Evolutionary conservation across 2,329 filamentous ascomycete species (phyloP).

Genomic region (Fusarium graminum): DNA sequence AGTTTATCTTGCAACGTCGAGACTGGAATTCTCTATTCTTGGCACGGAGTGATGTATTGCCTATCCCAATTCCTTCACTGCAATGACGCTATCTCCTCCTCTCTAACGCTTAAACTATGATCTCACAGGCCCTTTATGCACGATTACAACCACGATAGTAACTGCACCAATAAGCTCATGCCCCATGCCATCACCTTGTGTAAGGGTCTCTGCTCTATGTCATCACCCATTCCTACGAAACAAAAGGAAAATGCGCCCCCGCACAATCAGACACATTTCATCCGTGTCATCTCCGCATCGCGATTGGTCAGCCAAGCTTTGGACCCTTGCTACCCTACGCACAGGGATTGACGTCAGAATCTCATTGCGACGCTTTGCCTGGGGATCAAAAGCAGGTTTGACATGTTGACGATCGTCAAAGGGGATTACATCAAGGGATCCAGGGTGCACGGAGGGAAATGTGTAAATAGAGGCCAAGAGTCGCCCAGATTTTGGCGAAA

Average conservation of each 20-base stretch:
- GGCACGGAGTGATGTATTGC: background rate
- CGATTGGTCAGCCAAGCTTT: conserved; percentile 30
- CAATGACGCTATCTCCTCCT: background rate
- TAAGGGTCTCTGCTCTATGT: background rate
- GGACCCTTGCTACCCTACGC: conserved; percentile 25
- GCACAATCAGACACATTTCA: conserved; percentile 1
- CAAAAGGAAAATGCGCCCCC: background rate
- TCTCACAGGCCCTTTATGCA: conserved; percentile 11
- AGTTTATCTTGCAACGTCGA: conserved; percentile 7
- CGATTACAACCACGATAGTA: background rate
- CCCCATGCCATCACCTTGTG: background rate
- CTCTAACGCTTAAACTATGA: background rate
- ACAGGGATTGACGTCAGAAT: conserved; percentile 36
- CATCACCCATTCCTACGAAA: conserved; percentile 1
- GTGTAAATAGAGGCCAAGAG: conserved; percentile 39
- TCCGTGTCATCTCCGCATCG: conserved; percentile 23
- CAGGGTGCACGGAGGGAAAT: background rate
- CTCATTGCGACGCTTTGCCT: background rate
- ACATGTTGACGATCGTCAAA: conserved; percentile 13
- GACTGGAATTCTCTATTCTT: conserved; percentile 7
- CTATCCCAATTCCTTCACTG: background rate
- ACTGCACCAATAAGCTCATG: conserved; percentile 11
- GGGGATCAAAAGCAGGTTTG: conserved; percentile 37
- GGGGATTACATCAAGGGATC: conserved; percentile 10
- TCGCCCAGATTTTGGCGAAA: conserved; percentile 23